Evolutionary conservation across 2,329 filamentous ascomycete genomes (phyloP), one percentile per base, ranked within the genome.

Genomic region (Pleurostoma richardsiae): DNA sequence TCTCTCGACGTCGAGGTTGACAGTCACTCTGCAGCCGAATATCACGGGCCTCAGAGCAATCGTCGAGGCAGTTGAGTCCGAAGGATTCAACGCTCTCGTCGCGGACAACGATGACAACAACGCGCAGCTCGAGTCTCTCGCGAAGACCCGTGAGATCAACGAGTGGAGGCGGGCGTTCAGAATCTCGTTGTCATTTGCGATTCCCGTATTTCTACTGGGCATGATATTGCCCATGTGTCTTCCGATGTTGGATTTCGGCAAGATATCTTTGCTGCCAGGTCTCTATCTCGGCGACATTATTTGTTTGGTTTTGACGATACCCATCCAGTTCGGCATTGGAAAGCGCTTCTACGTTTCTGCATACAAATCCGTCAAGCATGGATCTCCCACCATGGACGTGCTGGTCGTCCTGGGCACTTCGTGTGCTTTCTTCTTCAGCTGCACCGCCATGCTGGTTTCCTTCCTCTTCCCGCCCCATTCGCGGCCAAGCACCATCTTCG

Each of bases 321-420:
- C 94, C 30, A 85, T 99, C 6, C 94, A 99, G 65, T 99, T 99
- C 59, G 94, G 94, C 55, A 89, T 99, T 59, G 94, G 94, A 53
- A 90, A 84, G 67, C 87, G 94, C 10, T 99, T 97, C 64, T 99
- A 99, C 63, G 66, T 86, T 49, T 94, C 90, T 29, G 91, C 92
- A n/a, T 97, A 81, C 70, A 96, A 95, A 64, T 96, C 90, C 2
- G 65, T 99, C 56, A 90, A 86, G 67, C 94, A 99, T 64, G 81
- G 83, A 26, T 88, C 91, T 4, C 92, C 94, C 0, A 99, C 94
- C 1, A 99, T 99, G 94, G 94, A 99, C 62, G 94, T 97, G 2
- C 77, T 99, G 27, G 88, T 99, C 45, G 88, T 96, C 48, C 72
- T 99, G 19, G 94, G 94, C 44, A 99, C 94, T 5, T 95, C 91